Evolutionary conservation across 306 rosid species (phyloP), one percentile per base, ranked within the genome.

Genomic region (Dryas alaskensis): DNA sequence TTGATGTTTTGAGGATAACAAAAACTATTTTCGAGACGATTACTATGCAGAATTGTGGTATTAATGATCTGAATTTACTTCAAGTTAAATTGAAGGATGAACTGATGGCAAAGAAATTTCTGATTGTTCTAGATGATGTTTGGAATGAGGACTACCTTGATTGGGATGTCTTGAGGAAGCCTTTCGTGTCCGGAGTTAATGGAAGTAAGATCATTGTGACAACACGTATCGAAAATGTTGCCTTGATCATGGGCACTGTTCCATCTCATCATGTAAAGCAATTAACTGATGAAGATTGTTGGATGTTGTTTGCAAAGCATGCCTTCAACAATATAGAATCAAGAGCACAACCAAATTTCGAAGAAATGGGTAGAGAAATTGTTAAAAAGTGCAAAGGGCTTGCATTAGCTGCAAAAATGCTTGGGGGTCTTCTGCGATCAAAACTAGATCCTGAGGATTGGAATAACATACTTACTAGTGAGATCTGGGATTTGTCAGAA

Each of bases 361-460:
- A 51, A 51, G 55, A 17, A 7, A 75, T 80, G 11, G 84, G 78
- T 8, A 22, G 58, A 37, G 45, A 70, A 45, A 70, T 75, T 0
- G 39, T 70, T 10, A 22, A 0, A 4, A 80, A 70, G 16, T 80
- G 80, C 50, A 22, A 12, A 4, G 76, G 75, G 37, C 44, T 79
- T 51, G 55, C 55, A 51, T 51, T 51, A 51, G 55, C 55, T 51
- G 55, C 17, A 51, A 51, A 51, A 51, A 51, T 51, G 8, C 55
- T 51, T 51, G 17, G 55, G 55, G 55, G 55, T 51, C 55, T 51
- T 5, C 55, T 51, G 55, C 55, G 55, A 51, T 51, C 55, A 51
- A 51, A 14, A 51, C 55, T 51, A 51, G 55, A 51, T 51, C 55
- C 55, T 51, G 55, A 51, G 13, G 17, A 51, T 51, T 51, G 55